A percentile compares a stretch with the other conserved stretches of the same genome.
phyloP scores from a whole-genome alignment of 306 rosid species.

The Quercus agrifolia region DNA sequence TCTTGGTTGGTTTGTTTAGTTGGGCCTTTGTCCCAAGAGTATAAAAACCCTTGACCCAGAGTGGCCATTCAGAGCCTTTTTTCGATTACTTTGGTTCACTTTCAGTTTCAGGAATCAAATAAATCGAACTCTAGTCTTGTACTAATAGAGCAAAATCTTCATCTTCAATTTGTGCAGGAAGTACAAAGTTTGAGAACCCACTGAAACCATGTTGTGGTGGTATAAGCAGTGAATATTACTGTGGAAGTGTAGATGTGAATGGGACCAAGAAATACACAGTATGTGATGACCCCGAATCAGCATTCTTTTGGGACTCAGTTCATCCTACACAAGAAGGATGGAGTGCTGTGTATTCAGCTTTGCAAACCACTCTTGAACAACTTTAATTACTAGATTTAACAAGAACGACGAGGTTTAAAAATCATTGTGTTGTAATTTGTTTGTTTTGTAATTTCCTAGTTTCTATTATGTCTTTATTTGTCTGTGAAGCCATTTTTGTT shows the following conservation, averaged over 20 bases:
- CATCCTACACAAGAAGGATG: conserved; percentile 32
- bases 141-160: neutral
- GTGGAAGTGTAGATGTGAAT: conserved; percentile 13
- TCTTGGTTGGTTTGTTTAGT: neutral
- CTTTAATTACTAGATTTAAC: neutral
- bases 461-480: too few relatives aligned
- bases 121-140: neutral
- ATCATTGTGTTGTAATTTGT: neutral
- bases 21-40: neutral
- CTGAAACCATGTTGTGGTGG: conserved; percentile 21
- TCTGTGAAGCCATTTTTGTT: too few relatives aligned
- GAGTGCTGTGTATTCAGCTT: conserved; percentile 16
- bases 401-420: neutral
- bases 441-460: neutral
- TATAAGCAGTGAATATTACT: conserved; percentile 4
- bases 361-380: neutral
- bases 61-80: neutral
- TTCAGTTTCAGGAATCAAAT: neutral
- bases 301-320: conserved; percentile 24
- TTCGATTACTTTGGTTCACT: neutral
- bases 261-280: conserved; percentile 17
- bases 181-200: neutral
- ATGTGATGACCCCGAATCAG: conserved; percentile 14
- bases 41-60: conserved; percentile 12
- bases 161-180: neutral